phyloP scores from a whole-genome alignment of 768 basidiomycete genomes.

The Calocybe cyanea region DNA sequence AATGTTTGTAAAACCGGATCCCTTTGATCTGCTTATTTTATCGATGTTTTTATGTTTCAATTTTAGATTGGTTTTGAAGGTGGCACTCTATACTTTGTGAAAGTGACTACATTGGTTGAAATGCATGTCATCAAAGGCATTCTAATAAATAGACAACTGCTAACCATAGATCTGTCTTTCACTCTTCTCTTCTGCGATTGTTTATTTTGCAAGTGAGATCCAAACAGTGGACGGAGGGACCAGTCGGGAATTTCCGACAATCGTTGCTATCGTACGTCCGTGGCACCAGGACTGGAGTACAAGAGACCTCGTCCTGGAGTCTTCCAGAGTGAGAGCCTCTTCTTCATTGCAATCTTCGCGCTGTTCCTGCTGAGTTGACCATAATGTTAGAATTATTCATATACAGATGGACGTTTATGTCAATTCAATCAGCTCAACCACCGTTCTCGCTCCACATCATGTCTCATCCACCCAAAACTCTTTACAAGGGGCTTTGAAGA shows the following conservation, averaged over 20 bases:
- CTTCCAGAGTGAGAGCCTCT: conserved; percentile 4
- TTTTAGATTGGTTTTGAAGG: too few species aligned
- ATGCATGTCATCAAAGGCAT: too few species aligned
- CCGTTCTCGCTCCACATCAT: conserved; percentile 4
- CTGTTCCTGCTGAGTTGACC: neutral
- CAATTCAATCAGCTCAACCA: conserved; percentile 2
- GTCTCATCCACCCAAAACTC: conserved; percentile 11
- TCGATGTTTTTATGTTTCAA: too few species aligned
- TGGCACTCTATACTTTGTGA: too few species aligned
- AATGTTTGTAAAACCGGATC: too few species aligned
- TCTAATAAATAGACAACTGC: too few species aligned
- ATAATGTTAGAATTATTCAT: neutral
- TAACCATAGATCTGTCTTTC: too few species aligned
- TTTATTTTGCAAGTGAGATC: too few species aligned
- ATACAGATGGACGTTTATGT: conserved; percentile 9
- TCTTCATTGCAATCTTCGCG: neutral
- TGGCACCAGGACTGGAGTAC: conserved; percentile 14
- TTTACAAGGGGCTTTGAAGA: conserved; percentile 13
- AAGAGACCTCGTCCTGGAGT: conserved; percentile 14
- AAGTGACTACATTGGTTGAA: too few species aligned
- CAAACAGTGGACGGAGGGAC: conserved; percentile 6
- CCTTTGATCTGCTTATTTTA: too few species aligned
- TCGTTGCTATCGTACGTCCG: conserved; percentile 10
- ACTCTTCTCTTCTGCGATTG: too few species aligned
- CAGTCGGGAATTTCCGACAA: conserved; percentile 8